Percentiles rank a stretch among this genome's conserved stretches.
phyloP scores from a whole-genome alignment of 2,329 filamentous ascomycete species.

The Exutisphaerella laricina region DNA sequence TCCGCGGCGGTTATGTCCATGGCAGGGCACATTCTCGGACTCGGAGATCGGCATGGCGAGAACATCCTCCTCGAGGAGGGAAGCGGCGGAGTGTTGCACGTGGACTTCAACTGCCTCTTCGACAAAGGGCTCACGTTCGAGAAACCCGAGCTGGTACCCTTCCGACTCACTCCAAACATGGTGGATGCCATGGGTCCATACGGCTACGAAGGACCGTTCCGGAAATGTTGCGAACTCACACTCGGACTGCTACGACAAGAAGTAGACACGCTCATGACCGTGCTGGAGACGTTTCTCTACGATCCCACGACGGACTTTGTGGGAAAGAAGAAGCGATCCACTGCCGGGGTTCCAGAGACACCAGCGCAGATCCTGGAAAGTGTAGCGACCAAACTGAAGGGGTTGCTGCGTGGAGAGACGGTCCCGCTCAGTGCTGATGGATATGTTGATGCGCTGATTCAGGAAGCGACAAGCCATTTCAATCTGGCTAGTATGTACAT shows the following conservation, averaged over 20 bases:
- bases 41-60: constrained; percentile 94
- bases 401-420: constrained; percentile 76
- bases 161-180: constrained; percentile 98
- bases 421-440: constrained; percentile 93
- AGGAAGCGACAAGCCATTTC: constrained; percentile 71
- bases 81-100: constrained; percentile 90
- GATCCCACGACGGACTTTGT: constrained; percentile 94
- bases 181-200: constrained; percentile 93
- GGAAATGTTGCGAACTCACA: constrained; percentile 84
- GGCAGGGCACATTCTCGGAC: constrained; percentile 85
- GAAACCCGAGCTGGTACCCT: constrained; percentile 90
- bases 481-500: constrained; percentile 95
- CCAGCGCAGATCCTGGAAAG: constrained; percentile 80
- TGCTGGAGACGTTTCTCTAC: constrained; percentile 93
- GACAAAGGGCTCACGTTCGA: constrained; percentile 95
- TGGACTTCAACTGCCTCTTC: constrained; percentile 99
- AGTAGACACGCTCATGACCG: constrained; percentile 94
- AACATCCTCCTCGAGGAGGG: constrained; percentile 94
- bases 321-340: constrained; percentile 58
- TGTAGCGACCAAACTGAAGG: constrained; percentile 79
- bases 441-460: constrained; percentile 92
- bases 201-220: constrained; percentile 85
- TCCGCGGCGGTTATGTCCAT: constrained; percentile 99
- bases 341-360: constrained; percentile 56
- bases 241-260: constrained; percentile 79